Base-by-base conservation (phyloP, 345 rosid genomes). In the Sonneratia caseolaris region DNA sequence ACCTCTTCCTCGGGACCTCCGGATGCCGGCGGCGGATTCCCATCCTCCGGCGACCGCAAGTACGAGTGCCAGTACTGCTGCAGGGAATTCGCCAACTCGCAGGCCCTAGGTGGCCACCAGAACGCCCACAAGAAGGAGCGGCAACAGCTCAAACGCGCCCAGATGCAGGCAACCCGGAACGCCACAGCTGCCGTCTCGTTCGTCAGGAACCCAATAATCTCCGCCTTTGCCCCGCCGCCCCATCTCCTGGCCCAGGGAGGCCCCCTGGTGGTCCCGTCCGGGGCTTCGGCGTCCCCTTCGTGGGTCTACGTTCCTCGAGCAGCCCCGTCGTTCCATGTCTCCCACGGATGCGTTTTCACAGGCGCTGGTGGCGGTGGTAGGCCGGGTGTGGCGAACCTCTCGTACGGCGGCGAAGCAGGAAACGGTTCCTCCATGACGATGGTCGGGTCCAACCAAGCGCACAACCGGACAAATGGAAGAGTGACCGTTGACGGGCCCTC, bases 221-320 rank as follows among this genome's bases (percentile, higher is more conserved):
- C 97, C 15, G 96, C 97, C 73, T 94, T 91, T 57, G 84, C 97
- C 36, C 86, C 91, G 2, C 98, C 96, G 8, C 86, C 89, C 49
- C 96, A 94, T 75, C 93, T 90, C 71, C 79, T 94, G 37, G 75
- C 91, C 1, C 77, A 82, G 0, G 73, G 77, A 3, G 82, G 85
- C 0, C 81, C 86, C 7, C 77, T 87, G 37, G 76, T 83, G 35
- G 76, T 86, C 65, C 84, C 87, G 16, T 59, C 79, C 4, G 76
- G 71, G 4, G 37, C 79, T 15, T 68, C 76, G 8, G 78, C 79
- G 32, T 73, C 78, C 48, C 81, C 87, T 45, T 85, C 96, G 10
- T 94, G 96, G 97, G 88, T 94, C 67, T 94, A 91, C 84, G 70
- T 94, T n/a, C 95, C 93, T 9, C 86, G 98, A 6, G 74, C 85